phyloP scores from a whole-genome alignment of 2,329 filamentous ascomycete species.

The Westerdykella aurantiaca region DNA sequence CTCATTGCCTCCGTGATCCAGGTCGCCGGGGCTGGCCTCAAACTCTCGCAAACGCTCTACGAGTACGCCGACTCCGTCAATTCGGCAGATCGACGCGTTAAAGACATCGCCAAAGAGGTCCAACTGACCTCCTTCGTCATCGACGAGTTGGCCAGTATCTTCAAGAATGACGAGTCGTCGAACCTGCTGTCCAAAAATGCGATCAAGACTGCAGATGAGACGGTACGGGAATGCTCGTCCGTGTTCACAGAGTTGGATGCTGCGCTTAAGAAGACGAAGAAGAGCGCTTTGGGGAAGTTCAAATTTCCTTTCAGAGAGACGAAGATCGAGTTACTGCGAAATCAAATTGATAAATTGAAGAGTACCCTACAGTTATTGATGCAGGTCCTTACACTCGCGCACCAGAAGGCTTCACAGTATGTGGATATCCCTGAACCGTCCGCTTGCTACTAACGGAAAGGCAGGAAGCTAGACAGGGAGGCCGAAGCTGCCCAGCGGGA shows the following conservation, averaged over 20 bases:
- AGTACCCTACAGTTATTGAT: slow-evolving; percentile 26
- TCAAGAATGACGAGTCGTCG: slow-evolving; percentile 20
- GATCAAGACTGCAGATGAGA: slow-evolving; percentile 21
- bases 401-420: slow-evolving; percentile 19
- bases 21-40: slow-evolving; percentile 25
- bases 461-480: slow-evolving; percentile 17
- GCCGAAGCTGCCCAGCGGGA: slow-evolving; percentile 22
- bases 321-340: slow-evolving; percentile 25
- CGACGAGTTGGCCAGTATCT: slow-evolving; percentile 23
- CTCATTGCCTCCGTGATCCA: slow-evolving; percentile 28
- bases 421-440: not conserved
- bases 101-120: slow-evolving; percentile 26
- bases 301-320: slow-evolving; percentile 27
- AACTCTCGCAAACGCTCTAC: slow-evolving; percentile 26
- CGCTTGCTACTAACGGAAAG: not conserved
- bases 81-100: slow-evolving; percentile 23
- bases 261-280: slow-evolving; percentile 22
- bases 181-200: slow-evolving; percentile 22
- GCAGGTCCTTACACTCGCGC: slow-evolving; percentile 23
- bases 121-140: slow-evolving; percentile 24
- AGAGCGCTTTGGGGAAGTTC: slow-evolving; percentile 19
- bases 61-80: slow-evolving; percentile 28
- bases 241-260: slow-evolving; percentile 23
- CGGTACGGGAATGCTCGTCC: slow-evolving; percentile 21
- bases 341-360: slow-evolving; percentile 27